phyloP scores from a whole-genome alignment of 768 basidiomycete species.

The Psilocybe cubensis region DNA sequence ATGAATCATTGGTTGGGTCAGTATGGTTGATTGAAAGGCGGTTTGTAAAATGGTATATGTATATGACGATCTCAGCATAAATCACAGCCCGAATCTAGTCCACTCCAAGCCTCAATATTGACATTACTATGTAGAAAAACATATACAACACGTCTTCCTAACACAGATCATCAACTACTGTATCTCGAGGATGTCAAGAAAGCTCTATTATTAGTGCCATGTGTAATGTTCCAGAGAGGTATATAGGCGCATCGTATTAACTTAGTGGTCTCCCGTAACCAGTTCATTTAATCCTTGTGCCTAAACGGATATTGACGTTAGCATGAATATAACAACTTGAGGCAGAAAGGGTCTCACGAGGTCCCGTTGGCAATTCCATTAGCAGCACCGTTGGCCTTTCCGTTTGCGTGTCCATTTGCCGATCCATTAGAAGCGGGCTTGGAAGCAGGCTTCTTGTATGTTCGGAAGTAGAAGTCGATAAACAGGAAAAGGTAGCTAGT shows the following conservation, averaged over 20 bases:
- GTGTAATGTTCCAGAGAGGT: slow-evolving; percentile 38
- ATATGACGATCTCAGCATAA: no score
- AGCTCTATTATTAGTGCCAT: slow-evolving; percentile 35
- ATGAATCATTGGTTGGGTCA: no score
- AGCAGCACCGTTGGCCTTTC: slow-evolving; percentile 31
- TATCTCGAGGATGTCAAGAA: not conserved
- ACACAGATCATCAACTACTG: not conserved
- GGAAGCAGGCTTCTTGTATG: slow-evolving; percentile 68
- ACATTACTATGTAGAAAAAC: not conserved
- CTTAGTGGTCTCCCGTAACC: slow-evolving; percentile 19
- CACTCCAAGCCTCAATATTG: not conserved
- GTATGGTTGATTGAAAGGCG: no score
- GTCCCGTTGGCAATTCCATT: slow-evolving; percentile 22
- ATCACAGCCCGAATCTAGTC: not conserved
- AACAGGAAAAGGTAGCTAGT: slow-evolving; percentile 93
- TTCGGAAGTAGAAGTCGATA: slow-evolving; percentile 92
- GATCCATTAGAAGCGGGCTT: slow-evolving; percentile 49
- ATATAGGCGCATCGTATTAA: slow-evolving; percentile 39
- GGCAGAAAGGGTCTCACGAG: slow-evolving; percentile 9
- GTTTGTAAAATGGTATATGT: no score
- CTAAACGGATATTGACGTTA: slow-evolving; percentile 26
- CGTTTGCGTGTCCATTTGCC: slow-evolving; percentile 41
- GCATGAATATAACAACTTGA: not conserved
- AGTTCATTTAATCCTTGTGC: slow-evolving; percentile 30
- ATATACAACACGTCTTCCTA: not conserved